phyloP scores from a whole-genome alignment of 2,329 filamentous ascomycete genomes.

The Metarhizium robertsii region DNA sequence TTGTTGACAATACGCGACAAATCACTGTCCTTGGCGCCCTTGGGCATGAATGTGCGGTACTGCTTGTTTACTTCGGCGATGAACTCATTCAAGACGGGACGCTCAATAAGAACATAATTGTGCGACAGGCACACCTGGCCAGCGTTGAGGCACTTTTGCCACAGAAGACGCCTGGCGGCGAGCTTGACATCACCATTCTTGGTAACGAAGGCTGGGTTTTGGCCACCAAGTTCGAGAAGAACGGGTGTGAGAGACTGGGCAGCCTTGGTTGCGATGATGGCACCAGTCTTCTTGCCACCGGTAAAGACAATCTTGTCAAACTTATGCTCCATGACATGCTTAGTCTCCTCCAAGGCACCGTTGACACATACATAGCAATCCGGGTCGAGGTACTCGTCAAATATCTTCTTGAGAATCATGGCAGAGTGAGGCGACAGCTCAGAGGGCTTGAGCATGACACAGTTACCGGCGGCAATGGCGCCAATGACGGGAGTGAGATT shows the following conservation, averaged over 20 bases:
- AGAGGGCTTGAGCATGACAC: slow-evolving; percentile 82
- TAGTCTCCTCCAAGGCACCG: slow-evolving; percentile 71
- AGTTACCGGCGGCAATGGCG: slow-evolving; percentile 87
- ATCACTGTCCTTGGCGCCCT: slow-evolving; percentile 73
- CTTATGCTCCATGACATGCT: slow-evolving; percentile 72
- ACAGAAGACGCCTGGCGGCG: slow-evolving; percentile 75
- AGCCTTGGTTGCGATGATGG: slow-evolving; percentile 82
- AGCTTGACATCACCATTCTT: slow-evolving; percentile 70
- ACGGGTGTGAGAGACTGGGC: slow-evolving; percentile 83
- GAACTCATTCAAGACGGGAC: slow-evolving; percentile 60
- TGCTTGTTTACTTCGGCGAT: slow-evolving; percentile 64
- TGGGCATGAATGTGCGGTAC: slow-evolving; percentile 71
- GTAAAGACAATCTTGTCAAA: slow-evolving; percentile 99
- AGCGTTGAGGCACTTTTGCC: slow-evolving; percentile 79
- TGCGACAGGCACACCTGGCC: slow-evolving; percentile 90
- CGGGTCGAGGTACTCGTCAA: slow-evolving; percentile 67
- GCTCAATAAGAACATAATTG: slow-evolving; percentile 84
- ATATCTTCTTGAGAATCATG: slow-evolving; percentile 68
- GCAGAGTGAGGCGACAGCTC: slow-evolving; percentile 71
- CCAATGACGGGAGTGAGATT: slow-evolving; percentile 72
- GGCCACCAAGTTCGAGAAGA: slow-evolving; percentile 80
- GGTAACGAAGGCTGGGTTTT: slow-evolving; percentile 87
- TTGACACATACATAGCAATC: slow-evolving; percentile 71
- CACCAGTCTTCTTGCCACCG: slow-evolving; percentile 67
- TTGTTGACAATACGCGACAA: slow-evolving; percentile 74